Base-by-base conservation (phyloP, 495 filamentous ascomycete species). In the Penicillium simplicissimum region DNA sequence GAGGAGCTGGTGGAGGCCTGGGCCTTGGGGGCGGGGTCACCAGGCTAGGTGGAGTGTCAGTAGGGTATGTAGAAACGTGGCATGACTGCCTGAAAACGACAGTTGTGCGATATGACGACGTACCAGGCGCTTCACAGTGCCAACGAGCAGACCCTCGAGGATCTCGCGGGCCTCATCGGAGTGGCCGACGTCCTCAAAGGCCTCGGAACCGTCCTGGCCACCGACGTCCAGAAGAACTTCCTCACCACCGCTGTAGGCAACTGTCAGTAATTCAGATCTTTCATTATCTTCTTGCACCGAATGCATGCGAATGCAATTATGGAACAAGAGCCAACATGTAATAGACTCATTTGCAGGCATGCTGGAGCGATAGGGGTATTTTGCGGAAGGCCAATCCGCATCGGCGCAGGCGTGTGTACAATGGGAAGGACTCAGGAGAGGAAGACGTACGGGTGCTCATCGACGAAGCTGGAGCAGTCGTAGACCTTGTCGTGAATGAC, bases 131-230 rank as follows among this genome's bases (percentile, higher is more conserved):
- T 97, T 97, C 67, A 99, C 78, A 31, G 65, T 85, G 57, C 92
- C 95, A 63, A 96, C 87, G 35, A 88, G 79, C 62, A 97, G 80
- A 64, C 87, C 86, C 25, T 88, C 84, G 17, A 99, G 87, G 70
- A 97, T 93, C 82, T 97, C 92, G 55, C 96, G 89, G 60, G 96
- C 96, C 82, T 99, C 96, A 76, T 99, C 96, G 75, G 90, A 95
- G 88, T 99, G 96, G 63, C 96, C 96, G 74, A 99, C 96, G 79
- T 99, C 96, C 82, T 99, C 95, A 75, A 99, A 99, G 58, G 95
- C 93, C 79, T 98, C 96, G 68, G 95, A 96, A 67, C 92, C 90
- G 79, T 99, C 95, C 79, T 96, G 92, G 71, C 95, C 95, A 70
- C 82, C 95, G 64, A 98, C 93, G 72, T 99, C 96, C 67, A 98